phyloP scores from a whole-genome alignment of 352 stramenopile genomes.

The Thalassiosira livingstoniorum region DNA sequence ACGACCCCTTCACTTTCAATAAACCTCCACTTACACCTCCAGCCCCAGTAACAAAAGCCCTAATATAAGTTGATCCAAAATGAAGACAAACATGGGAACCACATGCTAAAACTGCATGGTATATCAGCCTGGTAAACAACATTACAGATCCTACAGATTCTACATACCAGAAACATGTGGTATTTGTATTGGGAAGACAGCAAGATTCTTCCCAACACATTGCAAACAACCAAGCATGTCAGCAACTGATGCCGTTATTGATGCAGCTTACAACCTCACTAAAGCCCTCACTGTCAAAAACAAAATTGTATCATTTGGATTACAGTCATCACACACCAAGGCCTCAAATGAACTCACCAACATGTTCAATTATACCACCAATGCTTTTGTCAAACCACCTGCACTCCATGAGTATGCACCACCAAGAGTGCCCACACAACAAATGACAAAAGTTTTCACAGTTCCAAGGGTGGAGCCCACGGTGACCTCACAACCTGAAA shows the following conservation, averaged over 20 bases:
- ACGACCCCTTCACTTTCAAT: conserved; percentile 49
- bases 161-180: not conserved
- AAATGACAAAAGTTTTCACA: too few relatives aligned
- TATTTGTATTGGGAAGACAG: not conserved
- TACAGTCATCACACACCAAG: not conserved
- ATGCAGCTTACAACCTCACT: not conserved
- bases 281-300: not conserved
- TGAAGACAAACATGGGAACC: not conserved
- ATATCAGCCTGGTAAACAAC: not conserved
- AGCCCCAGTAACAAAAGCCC: conserved; percentile 18
- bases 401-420: not conserved
- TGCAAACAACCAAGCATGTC: not conserved
- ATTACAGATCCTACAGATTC: not conserved
- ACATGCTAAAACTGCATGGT: not conserved
- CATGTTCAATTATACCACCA: too few relatives aligned
- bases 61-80: not conserved
- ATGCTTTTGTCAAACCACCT: too few relatives aligned
- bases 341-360: not conserved
- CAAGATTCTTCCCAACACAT: conserved; percentile 5
- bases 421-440: not conserved
- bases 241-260: not conserved
- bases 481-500: not conserved
- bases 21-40: conserved; percentile 27
- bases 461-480: not conserved
- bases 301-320: not conserved